These are phyloP conservation scores for Tolypocladium ovalisporum DNA, from an alignment of 2,329 filamentous ascomycete species.

Conservation along the genomic window DNA sequence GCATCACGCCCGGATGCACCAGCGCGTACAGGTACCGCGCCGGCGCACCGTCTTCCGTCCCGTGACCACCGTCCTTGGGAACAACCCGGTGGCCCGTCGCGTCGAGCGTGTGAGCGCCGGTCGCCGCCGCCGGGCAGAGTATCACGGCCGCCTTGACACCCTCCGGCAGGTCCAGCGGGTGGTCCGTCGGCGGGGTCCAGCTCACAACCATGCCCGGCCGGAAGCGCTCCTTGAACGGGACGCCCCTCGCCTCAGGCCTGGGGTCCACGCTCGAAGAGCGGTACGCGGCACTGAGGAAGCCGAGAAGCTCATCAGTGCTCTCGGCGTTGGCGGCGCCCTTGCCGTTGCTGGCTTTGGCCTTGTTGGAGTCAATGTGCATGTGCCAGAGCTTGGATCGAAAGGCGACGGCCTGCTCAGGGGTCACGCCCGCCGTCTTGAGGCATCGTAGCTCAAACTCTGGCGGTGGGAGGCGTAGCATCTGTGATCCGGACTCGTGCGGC, in stretches of 20 bases:
- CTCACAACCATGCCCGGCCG: slow-evolving; percentile 29
- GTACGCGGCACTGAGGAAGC: neutral
- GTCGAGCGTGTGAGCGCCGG: slow-evolving; percentile 10
- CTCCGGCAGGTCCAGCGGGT: slow-evolving; percentile 3
- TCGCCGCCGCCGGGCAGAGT: slow-evolving; percentile 14
- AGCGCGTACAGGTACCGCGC: slow-evolving; percentile 24
- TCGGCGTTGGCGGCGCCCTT: neutral
- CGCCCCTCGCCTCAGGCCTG: slow-evolving; percentile 6
- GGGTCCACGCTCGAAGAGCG: slow-evolving; percentile 18
- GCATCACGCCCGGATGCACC: slow-evolving; percentile 20
- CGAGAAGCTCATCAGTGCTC: slow-evolving; percentile 1
- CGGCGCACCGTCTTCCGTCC: slow-evolving; percentile 2
- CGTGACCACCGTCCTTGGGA: slow-evolving; percentile 1
- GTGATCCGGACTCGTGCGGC: slow-evolving; percentile 26
- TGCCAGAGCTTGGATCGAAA: slow-evolving; percentile 32
- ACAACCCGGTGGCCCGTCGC: slow-evolving; percentile 8
- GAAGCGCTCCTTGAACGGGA: slow-evolving; percentile 28
- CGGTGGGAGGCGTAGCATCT: slow-evolving; percentile 27
- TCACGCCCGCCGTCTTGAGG: slow-evolving; percentile 23
- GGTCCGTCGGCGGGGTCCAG: slow-evolving; percentile 14
- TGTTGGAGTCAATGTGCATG: slow-evolving; percentile 27
- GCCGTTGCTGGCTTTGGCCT: slow-evolving; percentile 2
- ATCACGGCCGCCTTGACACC: slow-evolving; percentile 20
- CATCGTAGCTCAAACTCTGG: slow-evolving; percentile 29
- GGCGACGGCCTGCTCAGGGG: slow-evolving; percentile 25